Evolutionary conservation across 2,329 filamentous ascomycete genomes (phyloP).

Genomic region (Metarhizium guizhouense): DNA sequence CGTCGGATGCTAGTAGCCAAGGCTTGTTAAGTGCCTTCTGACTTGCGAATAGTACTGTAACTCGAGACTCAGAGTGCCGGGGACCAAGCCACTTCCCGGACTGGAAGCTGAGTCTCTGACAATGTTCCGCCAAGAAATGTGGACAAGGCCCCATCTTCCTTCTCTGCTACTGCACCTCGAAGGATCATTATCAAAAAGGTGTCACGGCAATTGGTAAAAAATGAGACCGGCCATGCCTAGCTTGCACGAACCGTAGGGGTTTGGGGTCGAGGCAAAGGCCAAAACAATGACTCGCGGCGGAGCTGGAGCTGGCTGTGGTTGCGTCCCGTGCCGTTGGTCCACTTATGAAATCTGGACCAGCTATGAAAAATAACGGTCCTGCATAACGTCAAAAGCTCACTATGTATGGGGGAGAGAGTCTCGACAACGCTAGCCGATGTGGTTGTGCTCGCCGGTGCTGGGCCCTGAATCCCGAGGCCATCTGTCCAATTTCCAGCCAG

Average conservation of each 20-base stretch:
- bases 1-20: no score
- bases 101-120: neutral
- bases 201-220: neutral
- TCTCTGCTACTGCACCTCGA: neutral
- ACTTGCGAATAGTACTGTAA: neutral
- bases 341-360: neutral
- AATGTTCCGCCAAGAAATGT: neutral
- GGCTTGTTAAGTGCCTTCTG: neutral
- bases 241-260: neutral
- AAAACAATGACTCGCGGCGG: neutral
- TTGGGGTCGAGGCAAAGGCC: neutral
- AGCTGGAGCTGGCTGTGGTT: neutral
- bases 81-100: neutral
- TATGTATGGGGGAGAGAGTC: neutral
- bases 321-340: conserved; percentile 4
- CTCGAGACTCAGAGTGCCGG: neutral
- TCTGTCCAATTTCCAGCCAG: neutral
- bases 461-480: neutral
- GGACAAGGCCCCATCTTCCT: neutral
- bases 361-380: neutral
- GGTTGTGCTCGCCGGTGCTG: neutral
- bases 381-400: neutral
- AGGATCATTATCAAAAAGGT: neutral
- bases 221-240: neutral
- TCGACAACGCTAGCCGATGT: neutral